Percentiles rank a stretch among this genome's conserved stretches.
Conservation (phyloP, 306 rosid species). For the Senna tora region DNA sequence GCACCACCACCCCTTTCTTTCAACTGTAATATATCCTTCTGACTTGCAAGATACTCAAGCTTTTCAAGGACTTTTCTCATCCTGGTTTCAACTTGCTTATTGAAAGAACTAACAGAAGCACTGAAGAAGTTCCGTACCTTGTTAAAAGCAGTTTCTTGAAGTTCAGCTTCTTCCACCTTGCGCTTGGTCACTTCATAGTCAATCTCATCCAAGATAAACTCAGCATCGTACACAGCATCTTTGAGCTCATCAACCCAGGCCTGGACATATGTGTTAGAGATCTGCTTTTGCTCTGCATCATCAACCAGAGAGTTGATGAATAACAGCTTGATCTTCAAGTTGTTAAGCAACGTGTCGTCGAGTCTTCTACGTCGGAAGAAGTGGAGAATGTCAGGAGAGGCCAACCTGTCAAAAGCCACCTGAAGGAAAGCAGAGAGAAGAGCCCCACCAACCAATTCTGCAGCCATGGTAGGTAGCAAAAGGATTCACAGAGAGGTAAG, state of each 20-base stretch:
- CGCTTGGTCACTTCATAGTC: not conserved
- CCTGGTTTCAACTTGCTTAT: not conserved
- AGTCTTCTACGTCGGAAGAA: not conserved
- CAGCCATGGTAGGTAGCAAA: no score
- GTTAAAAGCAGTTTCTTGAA: not conserved
- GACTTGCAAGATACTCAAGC: not conserved
- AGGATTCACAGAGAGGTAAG: no score
- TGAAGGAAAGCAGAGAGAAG: constrained; percentile 35
- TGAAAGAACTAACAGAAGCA: not conserved
- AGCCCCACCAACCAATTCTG: not conserved
- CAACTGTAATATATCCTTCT: not conserved
- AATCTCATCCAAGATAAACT: constrained; percentile 14
- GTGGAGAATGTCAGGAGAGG: not conserved
- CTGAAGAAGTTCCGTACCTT: constrained; percentile 16
- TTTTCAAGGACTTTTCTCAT: not conserved
- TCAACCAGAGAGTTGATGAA: not conserved
- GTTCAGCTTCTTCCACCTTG: constrained; percentile 18
- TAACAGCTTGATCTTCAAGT: not conserved
- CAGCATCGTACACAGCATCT: constrained; percentile 14
- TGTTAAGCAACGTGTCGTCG: not conserved
- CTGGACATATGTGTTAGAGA: not conserved
- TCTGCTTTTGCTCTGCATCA: constrained; percentile 36
- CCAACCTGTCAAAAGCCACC: constrained; percentile 19
- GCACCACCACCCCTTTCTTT: not conserved
- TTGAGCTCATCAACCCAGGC: constrained; percentile 8